Evolutionary conservation across 129 eudicot species (phyloP).

Genomic region (Silybum marianum): DNA sequence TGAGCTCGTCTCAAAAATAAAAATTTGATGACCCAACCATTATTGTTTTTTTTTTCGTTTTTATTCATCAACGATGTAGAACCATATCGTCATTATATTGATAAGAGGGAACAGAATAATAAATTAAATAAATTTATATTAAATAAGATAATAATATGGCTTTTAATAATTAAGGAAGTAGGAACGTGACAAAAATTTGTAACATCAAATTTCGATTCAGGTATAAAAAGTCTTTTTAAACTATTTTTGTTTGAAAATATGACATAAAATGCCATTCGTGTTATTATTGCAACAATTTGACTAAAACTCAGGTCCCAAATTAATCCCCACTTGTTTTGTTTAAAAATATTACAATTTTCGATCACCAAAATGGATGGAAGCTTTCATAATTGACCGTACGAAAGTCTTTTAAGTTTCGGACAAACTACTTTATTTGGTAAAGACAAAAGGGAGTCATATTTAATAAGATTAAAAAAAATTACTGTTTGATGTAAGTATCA

Average conservation of each 20-base stretch:
- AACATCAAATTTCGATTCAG: background rate
- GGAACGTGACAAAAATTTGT: background rate
- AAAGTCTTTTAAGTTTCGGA: background rate
- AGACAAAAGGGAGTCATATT: background rate
- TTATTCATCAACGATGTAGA: too few relatives aligned
- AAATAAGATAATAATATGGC: too few relatives aligned
- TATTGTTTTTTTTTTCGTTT: background rate
- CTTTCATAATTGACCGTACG: too few relatives aligned
- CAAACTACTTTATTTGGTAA: background rate
- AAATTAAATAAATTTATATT: too few relatives aligned
- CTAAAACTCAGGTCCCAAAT: background rate
- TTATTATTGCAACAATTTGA: too few relatives aligned
- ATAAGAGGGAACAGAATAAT: too few relatives aligned
- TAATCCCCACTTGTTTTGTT: background rate
- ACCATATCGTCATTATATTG: too few relatives aligned
- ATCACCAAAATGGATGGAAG: background rate
- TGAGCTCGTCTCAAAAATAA: background rate
- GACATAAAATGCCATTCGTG: background rate
- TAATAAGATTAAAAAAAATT: background rate
- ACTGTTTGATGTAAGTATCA: background rate
- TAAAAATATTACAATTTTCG: too few relatives aligned
- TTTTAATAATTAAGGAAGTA: too few relatives aligned
- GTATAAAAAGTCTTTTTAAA: background rate
- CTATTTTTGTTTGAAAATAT: background rate
- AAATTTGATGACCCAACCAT: too few relatives aligned